phyloP scores from a whole-genome alignment of 768 basidiomycete species.

The Rhizopogon salebrosus region DNA sequence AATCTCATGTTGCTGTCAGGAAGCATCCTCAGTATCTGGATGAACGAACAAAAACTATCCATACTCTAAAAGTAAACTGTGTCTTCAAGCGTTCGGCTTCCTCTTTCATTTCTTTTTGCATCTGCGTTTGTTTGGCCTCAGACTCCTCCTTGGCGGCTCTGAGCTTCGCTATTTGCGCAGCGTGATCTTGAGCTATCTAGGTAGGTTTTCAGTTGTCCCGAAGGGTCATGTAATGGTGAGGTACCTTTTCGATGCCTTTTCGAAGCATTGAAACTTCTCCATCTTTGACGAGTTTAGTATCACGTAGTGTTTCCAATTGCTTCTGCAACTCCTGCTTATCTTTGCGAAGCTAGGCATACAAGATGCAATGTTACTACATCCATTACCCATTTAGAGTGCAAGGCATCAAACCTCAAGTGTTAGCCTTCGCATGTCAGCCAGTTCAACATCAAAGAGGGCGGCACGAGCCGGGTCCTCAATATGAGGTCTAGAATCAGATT shows the following conservation, averaged over 20 bases:
- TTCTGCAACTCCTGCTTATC: constrained; percentile 43
- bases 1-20: constrained; percentile 58
- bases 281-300: constrained; percentile 52
- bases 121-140: constrained; percentile 47
- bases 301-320: constrained; percentile 42
- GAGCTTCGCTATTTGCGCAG: constrained; percentile 49
- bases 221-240: neutral
- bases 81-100: constrained; percentile 70
- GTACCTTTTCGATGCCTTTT: constrained; percentile 64
- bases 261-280: constrained; percentile 69
- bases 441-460: neutral
- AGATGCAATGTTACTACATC: constrained; percentile 7
- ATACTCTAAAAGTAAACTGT: constrained; percentile 64
- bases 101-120: constrained; percentile 59
- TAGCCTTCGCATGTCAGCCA: constrained; percentile 26
- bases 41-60: constrained; percentile 10
- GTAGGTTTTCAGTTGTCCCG: neutral
- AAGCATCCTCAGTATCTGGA: constrained; percentile 8
- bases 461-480: constrained; percentile 1
- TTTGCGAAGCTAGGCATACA: constrained; percentile 39
- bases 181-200: constrained; percentile 58
- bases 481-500: constrained; percentile 5
- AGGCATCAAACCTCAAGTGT: constrained; percentile 42
- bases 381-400: constrained; percentile 2
- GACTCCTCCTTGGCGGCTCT: constrained; percentile 57